Evolutionary conservation across 768 basidiomycete species (phyloP).

Genomic region (Phlebiopsis gigantea): DNA sequence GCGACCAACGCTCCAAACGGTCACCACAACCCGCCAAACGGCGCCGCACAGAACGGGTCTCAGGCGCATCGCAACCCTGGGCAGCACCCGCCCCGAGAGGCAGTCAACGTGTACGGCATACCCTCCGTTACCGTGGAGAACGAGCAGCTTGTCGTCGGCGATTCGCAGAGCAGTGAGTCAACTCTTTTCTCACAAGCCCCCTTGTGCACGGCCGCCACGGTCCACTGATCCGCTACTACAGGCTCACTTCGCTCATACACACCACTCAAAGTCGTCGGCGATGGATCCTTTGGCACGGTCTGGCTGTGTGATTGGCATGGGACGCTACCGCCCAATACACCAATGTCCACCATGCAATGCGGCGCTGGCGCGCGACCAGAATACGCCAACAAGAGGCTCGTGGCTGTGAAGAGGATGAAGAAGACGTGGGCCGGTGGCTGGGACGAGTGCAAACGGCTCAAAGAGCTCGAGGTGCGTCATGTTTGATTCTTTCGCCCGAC

Average conservation of each 20-base stretch:
- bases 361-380: conserved; percentile 89
- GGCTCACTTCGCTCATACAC: conserved; percentile 88
- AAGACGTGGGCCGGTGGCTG: conserved; percentile 97
- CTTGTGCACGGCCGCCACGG: conserved; percentile 1
- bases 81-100: conserved; percentile 41
- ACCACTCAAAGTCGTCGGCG: conserved; percentile 93
- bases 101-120: conserved; percentile 63
- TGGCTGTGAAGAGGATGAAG: conserved; percentile 98
- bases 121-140: conserved; percentile 72
- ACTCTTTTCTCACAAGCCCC: conserved; percentile 1
- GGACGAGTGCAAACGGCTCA: conserved; percentile 93
- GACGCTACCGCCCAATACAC: conserved; percentile 85
- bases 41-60: conserved; percentile 13
- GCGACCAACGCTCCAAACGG: conserved; percentile 28
- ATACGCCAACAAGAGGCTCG: conserved; percentile 90
- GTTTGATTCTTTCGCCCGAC: conserved; percentile 8
- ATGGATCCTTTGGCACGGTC: conserved; percentile 98
- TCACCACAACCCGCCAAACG: conserved; percentile 18
- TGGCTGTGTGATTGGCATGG: conserved; percentile 99
- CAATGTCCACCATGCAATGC: conserved; percentile 92
- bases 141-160: conserved; percentile 68
- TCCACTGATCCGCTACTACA: conserved; percentile 27
- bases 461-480: conserved; percentile 84
- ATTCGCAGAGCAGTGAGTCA: conserved; percentile 62
- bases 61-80: conserved; percentile 17